Conservation (phyloP, 768 basidiomycete species). For the Pleurotus ostreatus region DNA sequence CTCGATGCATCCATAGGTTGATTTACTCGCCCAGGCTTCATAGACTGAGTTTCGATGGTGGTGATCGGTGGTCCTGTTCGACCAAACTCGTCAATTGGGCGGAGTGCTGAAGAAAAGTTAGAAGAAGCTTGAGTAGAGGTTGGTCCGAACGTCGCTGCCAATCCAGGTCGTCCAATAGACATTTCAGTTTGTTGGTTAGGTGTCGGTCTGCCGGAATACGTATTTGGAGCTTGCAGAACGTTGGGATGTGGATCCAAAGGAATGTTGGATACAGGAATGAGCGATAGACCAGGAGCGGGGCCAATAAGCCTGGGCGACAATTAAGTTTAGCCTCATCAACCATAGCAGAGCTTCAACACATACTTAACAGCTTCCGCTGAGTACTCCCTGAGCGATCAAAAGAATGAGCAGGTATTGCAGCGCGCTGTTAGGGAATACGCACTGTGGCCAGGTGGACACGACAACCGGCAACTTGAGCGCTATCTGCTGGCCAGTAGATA, state of each 20-base stretch:
- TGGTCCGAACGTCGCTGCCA: background rate
- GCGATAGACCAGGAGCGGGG: constrained; percentile 41
- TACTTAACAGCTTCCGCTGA: constrained; percentile 67
- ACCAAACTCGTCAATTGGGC: constrained; percentile 1
- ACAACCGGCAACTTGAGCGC: constrained; percentile 75
- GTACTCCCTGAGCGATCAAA: constrained; percentile 42
- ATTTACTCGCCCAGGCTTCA: background rate
- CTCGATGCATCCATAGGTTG: background rate
- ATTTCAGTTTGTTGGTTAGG: constrained; percentile 2
- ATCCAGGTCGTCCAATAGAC: constrained; percentile 9
- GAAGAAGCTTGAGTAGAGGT: background rate
- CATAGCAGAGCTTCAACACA: constrained; percentile 21
- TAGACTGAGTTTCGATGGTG: background rate
- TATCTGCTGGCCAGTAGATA: constrained; percentile 62
- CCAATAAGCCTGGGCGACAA: constrained; percentile 38
- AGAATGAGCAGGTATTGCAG: constrained; percentile 3
- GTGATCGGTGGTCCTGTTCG: constrained; percentile 2
- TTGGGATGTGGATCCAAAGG: background rate
- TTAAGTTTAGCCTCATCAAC: constrained; percentile 3
- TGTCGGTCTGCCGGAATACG: background rate
- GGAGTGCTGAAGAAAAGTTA: background rate
- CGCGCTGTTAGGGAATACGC: constrained; percentile 18
- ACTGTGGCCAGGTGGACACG: constrained; percentile 86
- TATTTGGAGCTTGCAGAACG: background rate
- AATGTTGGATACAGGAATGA: constrained; percentile 21